Evolutionary conservation across 1,284 basidiomycete genomes (phyloP), one percentile per base, ranked within the genome.

Genomic region (Pseudomicrostroma phylloplanum): DNA sequence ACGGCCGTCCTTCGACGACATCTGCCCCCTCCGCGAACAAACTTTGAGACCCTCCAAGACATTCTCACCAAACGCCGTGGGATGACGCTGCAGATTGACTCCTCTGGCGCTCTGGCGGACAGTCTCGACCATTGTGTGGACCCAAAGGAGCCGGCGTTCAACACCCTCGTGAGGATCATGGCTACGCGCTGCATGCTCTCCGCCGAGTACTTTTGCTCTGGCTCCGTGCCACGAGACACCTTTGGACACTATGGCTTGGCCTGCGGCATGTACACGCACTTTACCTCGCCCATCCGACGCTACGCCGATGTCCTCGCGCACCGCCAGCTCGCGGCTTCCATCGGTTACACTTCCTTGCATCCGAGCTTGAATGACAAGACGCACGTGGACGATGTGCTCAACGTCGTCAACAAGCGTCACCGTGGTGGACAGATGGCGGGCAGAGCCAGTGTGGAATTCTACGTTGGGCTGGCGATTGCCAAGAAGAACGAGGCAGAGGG

Each of bases 121-220:
- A 94, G 91, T 0, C 81, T 98, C 66, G 96, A 99, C 80, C 82
- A 85, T 64, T 98, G 93, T 78, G 80, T 91, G 25, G 91, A 60
- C 51, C 51, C 51, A 19, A 51, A 42, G 1, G 71, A 75, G 41
- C 55, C 67, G 1, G 87, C 91, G 2, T 97, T 98, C 83, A 98
- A 98, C 78, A 98, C 92, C 0, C 85, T 98, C 13, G 93, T 98
- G 55, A 87, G 96, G 53, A 97, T 99, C 80, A 97, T 99, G 92
- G 93, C 96, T 1, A 98, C 96, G 1, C 84, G 96, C 19, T 98
- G 96, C 79, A 97, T 99, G 96, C 84, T 97, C 19, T 89, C 92
- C 0, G 96, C 96, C 30, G 96, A 98, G 80, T 98, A 99, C 80
- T 97, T 98, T 81, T 92, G 91, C 77, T 89, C 92, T 0, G 96